Evolutionary conservation across 495 filamentous ascomycete genomes (phyloP).

Genomic region (Tuber magnatum): DNA sequence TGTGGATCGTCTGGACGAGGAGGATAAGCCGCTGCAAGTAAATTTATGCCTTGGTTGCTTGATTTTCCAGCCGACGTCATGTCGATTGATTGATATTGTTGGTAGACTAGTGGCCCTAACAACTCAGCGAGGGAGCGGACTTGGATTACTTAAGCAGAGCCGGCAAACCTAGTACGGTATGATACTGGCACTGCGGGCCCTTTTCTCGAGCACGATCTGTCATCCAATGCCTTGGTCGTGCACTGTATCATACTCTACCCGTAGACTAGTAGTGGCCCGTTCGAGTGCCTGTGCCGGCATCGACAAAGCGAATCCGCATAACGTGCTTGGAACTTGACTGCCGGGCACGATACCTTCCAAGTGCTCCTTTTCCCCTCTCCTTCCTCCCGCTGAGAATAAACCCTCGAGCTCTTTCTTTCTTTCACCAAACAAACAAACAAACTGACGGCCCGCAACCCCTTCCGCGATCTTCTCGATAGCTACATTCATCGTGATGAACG

Average conservation of each 20-base stretch:
- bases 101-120: background rate
- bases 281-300: background rate
- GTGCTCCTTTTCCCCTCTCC: background rate
- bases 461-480: background rate
- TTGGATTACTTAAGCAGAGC: background rate
- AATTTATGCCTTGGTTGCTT: background rate
- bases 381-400: background rate
- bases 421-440: background rate
- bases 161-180: background rate
- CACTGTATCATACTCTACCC: too few species aligned
- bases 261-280: background rate
- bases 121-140: background rate
- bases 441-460: background rate
- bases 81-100: background rate
- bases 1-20: background rate
- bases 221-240: background rate
- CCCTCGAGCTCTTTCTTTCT: background rate
- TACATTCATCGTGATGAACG: background rate
- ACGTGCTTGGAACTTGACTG: background rate
- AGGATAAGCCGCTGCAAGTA: background rate
- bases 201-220: background rate
- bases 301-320: background rate
- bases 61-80: background rate
- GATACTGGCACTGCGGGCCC: background rate
- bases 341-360: background rate